Evolutionary conservation across 371 early-diverging fungal genomes (phyloP).

Genomic region (Syncephalastrum sp.): DNA sequence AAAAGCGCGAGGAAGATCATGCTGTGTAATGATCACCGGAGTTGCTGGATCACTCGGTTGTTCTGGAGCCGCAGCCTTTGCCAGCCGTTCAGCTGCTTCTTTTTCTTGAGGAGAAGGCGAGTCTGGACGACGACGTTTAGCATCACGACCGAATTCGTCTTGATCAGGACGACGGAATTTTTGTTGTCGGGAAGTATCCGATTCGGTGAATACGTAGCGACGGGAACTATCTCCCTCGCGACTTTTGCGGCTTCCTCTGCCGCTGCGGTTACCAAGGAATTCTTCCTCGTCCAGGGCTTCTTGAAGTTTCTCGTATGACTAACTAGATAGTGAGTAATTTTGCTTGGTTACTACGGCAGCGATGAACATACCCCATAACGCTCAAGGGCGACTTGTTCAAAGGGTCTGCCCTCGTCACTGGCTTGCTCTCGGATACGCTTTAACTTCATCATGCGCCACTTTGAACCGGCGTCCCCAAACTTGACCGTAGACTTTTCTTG

Average conservation of each 20-base stretch:
- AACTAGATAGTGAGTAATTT: background rate
- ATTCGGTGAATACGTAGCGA: conserved; percentile 36
- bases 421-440: conserved; percentile 70
- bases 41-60: conserved; percentile 11
- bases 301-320: conserved; percentile 66
- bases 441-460: conserved; percentile 84
- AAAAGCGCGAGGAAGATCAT: conserved; percentile 20
- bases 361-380: conserved; percentile 58
- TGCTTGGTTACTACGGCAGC: background rate
- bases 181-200: conserved; percentile 13
- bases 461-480: conserved; percentile 76
- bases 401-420: conserved; percentile 59
- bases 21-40: conserved; percentile 26
- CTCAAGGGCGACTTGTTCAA: conserved; percentile 73
- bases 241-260: conserved; percentile 10
- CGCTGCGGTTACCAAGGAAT: conserved; percentile 54
- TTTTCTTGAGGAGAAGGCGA: conserved; percentile 9
- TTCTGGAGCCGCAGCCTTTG: conserved; percentile 20
- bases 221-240: conserved; percentile 1
- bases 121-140: conserved; percentile 22
- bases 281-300: conserved; percentile 69
- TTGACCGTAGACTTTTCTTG: conserved; percentile 26
- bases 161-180: conserved; percentile 26
- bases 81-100: conserved; percentile 18
- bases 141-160: conserved; percentile 42